A percentile compares a stretch with the other conserved stretches of the same genome.
Evolutionary conservation across 208 protist species (phyloP).

Genomic region (Wallacemonas sp.): DNA sequence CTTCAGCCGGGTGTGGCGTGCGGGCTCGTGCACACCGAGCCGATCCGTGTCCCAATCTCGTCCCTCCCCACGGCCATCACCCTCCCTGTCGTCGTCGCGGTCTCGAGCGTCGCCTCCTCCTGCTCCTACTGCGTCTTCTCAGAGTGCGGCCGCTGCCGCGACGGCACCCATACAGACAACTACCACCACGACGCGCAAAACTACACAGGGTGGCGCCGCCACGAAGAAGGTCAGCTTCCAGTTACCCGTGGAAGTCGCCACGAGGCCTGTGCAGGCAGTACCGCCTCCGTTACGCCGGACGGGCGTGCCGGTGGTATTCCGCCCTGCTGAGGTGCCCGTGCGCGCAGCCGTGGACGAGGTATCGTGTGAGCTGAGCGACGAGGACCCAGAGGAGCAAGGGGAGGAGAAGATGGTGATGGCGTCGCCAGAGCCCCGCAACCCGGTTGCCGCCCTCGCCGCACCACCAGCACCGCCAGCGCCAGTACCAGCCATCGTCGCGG

Average conservation of each 20-base stretch:
- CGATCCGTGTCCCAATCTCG: not conserved
- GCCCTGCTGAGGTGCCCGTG: too few species aligned
- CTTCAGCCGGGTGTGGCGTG: conserved; percentile 40
- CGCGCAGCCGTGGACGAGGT: too few species aligned
- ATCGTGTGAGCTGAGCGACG: too few species aligned
- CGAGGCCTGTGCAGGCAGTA: too few species aligned
- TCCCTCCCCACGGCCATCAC: too few species aligned
- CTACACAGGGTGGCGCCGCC: not conserved
- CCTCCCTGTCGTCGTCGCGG: too few species aligned
- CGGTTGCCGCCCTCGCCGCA: not conserved
- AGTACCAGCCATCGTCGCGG: not conserved
- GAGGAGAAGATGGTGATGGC: not conserved
- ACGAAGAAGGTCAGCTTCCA: conserved; percentile 1
- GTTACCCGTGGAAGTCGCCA: not conserved
- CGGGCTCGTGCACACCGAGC: conserved; percentile 11
- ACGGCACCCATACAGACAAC: not conserved
- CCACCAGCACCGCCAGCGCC: not conserved
- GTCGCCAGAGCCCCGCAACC: conserved; percentile 7
- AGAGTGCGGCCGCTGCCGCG: too few species aligned
- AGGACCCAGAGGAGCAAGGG: not conserved
- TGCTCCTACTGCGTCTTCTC: too few species aligned
- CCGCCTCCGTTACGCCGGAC: too few species aligned
- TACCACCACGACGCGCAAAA: not conserved
- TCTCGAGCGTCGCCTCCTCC: too few species aligned
- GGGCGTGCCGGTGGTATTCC: too few species aligned